Percentiles rank a stretch among this genome's conserved stretches.
Conservation (phyloP, 2,329 filamentous ascomycete species). For the Graphilbum ipis-grandicollis region DNA sequence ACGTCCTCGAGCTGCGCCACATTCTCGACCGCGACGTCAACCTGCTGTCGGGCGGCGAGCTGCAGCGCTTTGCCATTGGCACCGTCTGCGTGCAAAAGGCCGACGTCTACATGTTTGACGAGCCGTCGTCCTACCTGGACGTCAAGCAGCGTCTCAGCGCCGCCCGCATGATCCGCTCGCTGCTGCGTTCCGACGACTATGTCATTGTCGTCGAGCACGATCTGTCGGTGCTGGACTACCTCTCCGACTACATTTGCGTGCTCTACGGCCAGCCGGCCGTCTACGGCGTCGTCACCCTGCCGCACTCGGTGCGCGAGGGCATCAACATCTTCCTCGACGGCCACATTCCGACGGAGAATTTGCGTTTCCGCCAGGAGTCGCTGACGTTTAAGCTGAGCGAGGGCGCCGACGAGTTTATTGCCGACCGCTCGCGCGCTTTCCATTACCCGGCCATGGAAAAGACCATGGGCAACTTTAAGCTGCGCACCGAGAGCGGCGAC, state of each 20-base stretch:
- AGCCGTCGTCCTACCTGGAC: constrained; percentile 97
- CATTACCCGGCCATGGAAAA: constrained; percentile 83
- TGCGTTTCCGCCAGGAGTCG: constrained; percentile 95
- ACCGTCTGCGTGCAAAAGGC: constrained; percentile 91
- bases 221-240: constrained; percentile 93
- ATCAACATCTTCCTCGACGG: constrained; percentile 99
- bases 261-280: constrained; percentile 90
- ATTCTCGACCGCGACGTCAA: constrained; percentile 85
- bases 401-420: constrained; percentile 71
- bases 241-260: constrained; percentile 96
- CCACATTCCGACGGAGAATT: constrained; percentile 87
- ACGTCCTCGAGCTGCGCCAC: constrained; percentile 45
- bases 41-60: constrained; percentile 86
- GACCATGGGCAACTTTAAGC: constrained; percentile 67
- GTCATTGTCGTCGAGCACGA: constrained; percentile 99
- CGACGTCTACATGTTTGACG: constrained; percentile 99
- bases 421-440: constrained; percentile 74
- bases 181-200: constrained; percentile 79
- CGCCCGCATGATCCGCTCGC: constrained; percentile 77
- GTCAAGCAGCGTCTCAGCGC: constrained; percentile 96
- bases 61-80: constrained; percentile 94
- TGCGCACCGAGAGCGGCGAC: constrained; percentile 55
- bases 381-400: constrained; percentile 90
- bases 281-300: constrained; percentile 94
- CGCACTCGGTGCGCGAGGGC: constrained; percentile 90